Evolutionary conservation across 768 basidiomycete species (phyloP), one percentile per base, ranked within the genome.

Genomic region (Kwoniella sp.): DNA sequence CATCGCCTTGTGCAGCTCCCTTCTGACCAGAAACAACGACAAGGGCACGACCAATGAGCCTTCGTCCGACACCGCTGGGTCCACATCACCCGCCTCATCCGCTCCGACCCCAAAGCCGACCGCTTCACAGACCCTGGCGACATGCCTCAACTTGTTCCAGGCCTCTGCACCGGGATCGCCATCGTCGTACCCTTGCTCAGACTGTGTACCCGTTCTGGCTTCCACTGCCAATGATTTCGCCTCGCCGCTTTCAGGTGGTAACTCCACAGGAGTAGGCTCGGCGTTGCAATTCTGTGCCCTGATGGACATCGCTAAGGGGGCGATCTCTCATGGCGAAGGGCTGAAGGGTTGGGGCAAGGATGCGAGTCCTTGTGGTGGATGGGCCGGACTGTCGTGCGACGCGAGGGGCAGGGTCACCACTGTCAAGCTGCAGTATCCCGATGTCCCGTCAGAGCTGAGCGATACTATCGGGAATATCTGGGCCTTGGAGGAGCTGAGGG

Each of bases 231-330:
- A 72, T 49, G 73, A 75, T 43, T 75, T 60, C 42, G 40, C 54
- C 14, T 28, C 43, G 2, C 57, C 63, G 3, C 38, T 69, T 1
- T 50, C 56, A 2, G 54, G 60, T 34, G 62, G 61, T 1, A 66
- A 71, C 41, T 60, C 65, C 3, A 69, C 69, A 0, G 70, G 70
- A 4, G 71, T 73, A 7, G 73, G 73, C 3, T 59, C 70, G 5
- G 70, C 69, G 5, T 45, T 75, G 3, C 74, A 75, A 52, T 75
- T 67, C 46, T 75, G 74, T 43, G 69, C 69, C 2, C 39, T 75
- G 36, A 62, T 69, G 53, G 61, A 70, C 25, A 52, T 75, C 6
- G 60, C 54, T 28, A 49, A 50, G 45, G 56, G 26, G 22, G 58
- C 54, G 0, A 39, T n/a, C 39, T 45, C n/a, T 39, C 46, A 12